Evolutionary conservation across 2,329 filamentous ascomycete species (phyloP).

Genomic region (Neoarthrinium moseri): DNA sequence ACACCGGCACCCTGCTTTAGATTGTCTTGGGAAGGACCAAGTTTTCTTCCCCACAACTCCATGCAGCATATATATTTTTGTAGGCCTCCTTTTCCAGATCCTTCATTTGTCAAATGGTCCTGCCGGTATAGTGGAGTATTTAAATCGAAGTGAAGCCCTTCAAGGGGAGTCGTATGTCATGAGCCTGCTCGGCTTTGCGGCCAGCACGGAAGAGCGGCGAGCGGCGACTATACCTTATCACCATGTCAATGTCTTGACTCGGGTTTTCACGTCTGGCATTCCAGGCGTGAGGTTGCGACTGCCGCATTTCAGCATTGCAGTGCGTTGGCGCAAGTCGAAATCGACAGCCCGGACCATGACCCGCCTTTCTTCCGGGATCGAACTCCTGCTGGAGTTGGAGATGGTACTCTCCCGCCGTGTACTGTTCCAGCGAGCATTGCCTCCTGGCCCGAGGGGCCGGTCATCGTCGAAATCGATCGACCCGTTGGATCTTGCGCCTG

Average conservation of each 20-base stretch:
- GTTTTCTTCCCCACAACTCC: not conserved
- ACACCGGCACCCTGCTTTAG: too few species aligned
- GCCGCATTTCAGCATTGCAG: conserved; percentile 51
- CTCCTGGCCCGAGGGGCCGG: conserved; percentile 38
- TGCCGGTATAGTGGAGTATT: conserved; percentile 15
- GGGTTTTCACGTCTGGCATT: conserved; percentile 44
- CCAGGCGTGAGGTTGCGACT: conserved; percentile 49
- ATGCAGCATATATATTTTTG: not conserved
- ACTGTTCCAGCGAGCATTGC: conserved; percentile 40
- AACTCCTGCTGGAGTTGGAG: conserved; percentile 18
- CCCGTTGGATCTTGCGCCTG: conserved; percentile 18
- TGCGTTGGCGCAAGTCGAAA: conserved; percentile 53
- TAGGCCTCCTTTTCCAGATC: not conserved
- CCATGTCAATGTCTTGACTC: conserved; percentile 48
- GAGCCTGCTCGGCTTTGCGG: not conserved
- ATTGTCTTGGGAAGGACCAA: too few species aligned
- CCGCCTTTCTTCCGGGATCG: conserved; percentile 51
- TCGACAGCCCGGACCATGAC: conserved; percentile 57
- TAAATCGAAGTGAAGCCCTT: conserved; percentile 18
- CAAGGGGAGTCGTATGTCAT: conserved; percentile 11
- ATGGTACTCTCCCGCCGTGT: conserved; percentile 21
- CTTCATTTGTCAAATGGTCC: conserved; percentile 13
- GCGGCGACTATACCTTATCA: conserved; percentile 19
- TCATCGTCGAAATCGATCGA: conserved; percentile 34
- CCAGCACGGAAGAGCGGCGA: not conserved